Evolutionary conservation across 768 basidiomycete genomes (phyloP).

Genomic region (Russula griseocarnosa): DNA sequence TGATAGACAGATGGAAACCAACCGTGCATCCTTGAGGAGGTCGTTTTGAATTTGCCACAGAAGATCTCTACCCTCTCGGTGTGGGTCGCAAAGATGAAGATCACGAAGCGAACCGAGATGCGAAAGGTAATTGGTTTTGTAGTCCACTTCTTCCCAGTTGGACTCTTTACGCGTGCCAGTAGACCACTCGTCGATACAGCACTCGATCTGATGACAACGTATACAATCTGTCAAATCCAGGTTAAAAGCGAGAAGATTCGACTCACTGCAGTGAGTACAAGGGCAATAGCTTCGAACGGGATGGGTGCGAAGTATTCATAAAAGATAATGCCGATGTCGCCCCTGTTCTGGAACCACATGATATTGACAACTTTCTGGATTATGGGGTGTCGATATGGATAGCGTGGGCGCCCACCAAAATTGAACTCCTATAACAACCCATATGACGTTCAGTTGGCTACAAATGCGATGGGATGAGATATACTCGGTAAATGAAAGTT

Average conservation of each 20-base stretch:
- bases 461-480: neutral
- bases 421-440: neutral
- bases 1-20: neutral
- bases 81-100: neutral
- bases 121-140: neutral
- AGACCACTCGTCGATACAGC: conserved; percentile 19
- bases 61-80: neutral
- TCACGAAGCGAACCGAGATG: conserved; percentile 1
- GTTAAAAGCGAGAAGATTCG: neutral
- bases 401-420: neutral
- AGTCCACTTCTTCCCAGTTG: neutral
- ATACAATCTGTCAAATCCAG: neutral
- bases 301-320: conserved; percentile 8
- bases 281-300: neutral
- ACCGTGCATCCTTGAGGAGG: conserved; percentile 15
- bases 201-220: conserved; percentile 9
- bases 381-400: conserved; percentile 13
- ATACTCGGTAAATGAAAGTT: conserved; percentile 14
- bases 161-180: neutral
- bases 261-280: conserved; percentile 16
- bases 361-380: conserved; percentile 19
- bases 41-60: neutral
- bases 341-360: conserved; percentile 14
- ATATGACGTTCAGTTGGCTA: neutral
- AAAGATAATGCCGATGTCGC: neutral